Evolutionary conservation across 202 grass and related monocot genomes (phyloP).

Genomic region (Setaria viridis): DNA sequence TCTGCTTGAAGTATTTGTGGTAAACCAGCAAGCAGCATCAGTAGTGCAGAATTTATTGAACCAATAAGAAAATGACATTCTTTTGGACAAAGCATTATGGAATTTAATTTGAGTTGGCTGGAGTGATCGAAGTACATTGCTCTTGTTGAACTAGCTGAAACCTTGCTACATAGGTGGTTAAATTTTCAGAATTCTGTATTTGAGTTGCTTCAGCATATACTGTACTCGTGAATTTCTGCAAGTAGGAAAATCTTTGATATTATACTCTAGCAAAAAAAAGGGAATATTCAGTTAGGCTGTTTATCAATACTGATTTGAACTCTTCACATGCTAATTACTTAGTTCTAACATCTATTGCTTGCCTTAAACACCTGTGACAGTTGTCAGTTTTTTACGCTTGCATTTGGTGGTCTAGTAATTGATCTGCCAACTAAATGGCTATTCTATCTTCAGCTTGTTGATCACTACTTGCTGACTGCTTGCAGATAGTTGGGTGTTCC

Average conservation of each 20-base stretch:
- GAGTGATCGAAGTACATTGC: background rate
- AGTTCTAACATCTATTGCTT: conserved; percentile 20
- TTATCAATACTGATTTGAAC: conserved; percentile 25
- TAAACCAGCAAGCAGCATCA: background rate
- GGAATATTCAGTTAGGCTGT: background rate
- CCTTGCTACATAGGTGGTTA: conserved; percentile 7
- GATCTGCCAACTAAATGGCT: conserved; percentile 51
- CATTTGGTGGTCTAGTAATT: conserved; percentile 49
- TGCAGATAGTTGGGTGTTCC: conserved; percentile 35
- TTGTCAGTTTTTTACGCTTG: conserved; percentile 35
- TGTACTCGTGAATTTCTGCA: background rate
- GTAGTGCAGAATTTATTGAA: background rate
- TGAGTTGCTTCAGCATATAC: conserved; percentile 29
- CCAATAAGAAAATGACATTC: background rate
- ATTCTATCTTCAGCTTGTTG: conserved; percentile 51
- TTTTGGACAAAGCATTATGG: background rate
- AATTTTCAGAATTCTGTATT: background rate
- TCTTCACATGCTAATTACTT: conserved; percentile 7
- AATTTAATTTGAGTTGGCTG: conserved; percentile 3
- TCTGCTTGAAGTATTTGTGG: conserved; percentile 33
- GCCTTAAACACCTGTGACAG: conserved; percentile 24
- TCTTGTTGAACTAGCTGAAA: background rate
- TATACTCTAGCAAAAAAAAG: background rate
- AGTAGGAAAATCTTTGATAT: conserved; percentile 15
- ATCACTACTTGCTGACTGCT: conserved; percentile 32